Percentiles rank a stretch among this genome's conserved stretches.
These are phyloP conservation scores for Solanum peruvianum DNA, from an alignment of 257 asterid genomes.

Conservation along the genomic window DNA sequence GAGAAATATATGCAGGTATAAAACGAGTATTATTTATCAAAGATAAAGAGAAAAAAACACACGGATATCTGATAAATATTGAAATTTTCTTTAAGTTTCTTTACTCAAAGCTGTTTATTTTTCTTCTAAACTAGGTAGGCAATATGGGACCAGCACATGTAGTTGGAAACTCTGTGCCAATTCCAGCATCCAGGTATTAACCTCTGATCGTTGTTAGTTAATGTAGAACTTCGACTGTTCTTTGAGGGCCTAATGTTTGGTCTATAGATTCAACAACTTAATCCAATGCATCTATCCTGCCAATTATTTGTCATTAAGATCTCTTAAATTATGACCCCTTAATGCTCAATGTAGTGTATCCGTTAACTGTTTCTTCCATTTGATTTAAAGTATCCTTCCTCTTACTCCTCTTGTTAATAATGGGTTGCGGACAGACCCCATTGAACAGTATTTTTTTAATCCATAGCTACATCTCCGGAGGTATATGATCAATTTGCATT, in stretches of 20 bases:
- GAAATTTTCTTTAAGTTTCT: background rate
- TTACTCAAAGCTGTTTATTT: slow-evolving; percentile 2
- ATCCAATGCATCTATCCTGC: background rate
- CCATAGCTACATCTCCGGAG: background rate
- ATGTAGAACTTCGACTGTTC: background rate
- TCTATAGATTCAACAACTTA: background rate
- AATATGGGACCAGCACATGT: slow-evolving; percentile 36
- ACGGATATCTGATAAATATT: background rate
- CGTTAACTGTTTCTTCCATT: background rate
- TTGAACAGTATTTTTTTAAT: background rate
- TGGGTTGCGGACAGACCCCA: background rate
- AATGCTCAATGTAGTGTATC: background rate
- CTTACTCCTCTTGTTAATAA: background rate
- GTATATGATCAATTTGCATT: background rate
- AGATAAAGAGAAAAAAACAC: background rate
- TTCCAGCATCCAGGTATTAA: slow-evolving; percentile 49
- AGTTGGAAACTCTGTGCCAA: slow-evolving; percentile 41
- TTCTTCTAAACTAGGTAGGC: slow-evolving; percentile 43
- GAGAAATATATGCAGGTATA: slow-evolving; percentile 68
- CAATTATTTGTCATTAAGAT: background rate
- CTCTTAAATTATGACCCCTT: background rate
- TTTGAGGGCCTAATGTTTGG: background rate
- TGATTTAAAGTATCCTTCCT: background rate
- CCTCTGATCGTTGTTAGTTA: background rate
- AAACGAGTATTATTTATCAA: background rate